Evolutionary conservation across 441 rosid species (phyloP).

Genomic region (Croton setiger): DNA sequence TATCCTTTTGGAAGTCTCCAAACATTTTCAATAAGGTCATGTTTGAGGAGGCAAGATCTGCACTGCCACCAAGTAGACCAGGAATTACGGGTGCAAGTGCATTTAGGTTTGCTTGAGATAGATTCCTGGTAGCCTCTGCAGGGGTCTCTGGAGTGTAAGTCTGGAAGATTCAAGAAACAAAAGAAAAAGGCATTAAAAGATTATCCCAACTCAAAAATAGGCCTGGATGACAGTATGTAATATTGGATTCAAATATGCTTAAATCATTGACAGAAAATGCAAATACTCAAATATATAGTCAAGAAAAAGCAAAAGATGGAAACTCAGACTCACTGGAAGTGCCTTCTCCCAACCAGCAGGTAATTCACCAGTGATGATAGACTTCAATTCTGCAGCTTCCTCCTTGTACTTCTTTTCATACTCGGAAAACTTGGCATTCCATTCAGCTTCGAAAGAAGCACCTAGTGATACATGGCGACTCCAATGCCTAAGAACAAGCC

Average conservation of each 20-base stretch:
- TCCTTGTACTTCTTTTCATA: conserved; percentile 89
- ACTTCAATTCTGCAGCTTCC: conserved; percentile 91
- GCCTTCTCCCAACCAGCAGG: conserved; percentile 99
- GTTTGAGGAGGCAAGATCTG: conserved; percentile 94
- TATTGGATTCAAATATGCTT: too few relatives aligned
- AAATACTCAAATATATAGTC: not conserved
- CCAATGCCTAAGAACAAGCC: conserved; percentile 75
- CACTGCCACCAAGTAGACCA: conserved; percentile 89
- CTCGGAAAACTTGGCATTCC: conserved; percentile 83
- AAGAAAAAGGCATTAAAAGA: conserved; percentile 1
- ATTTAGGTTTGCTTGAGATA: conserved; percentile 74
- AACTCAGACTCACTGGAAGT: conserved; percentile 75
- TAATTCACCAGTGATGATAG: conserved; percentile 74
- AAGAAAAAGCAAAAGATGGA: conserved; percentile 9
- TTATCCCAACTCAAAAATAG: not conserved
- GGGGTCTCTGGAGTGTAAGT: conserved; percentile 71
- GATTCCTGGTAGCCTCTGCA: conserved; percentile 82
- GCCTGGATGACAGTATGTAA: too few relatives aligned
- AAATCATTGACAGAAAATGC: not conserved
- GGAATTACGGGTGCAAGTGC: conserved; percentile 74
- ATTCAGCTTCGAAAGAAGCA: conserved; percentile 78
- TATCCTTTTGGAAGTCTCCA: conserved; percentile 77
- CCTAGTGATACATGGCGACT: conserved; percentile 82
- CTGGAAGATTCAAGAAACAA: conserved; percentile 34
- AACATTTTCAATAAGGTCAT: conserved; percentile 83